Percentiles rank a stretch among this genome's conserved stretches.
These are phyloP conservation scores for Clarireedia monteithiana DNA, from an alignment of 2,329 filamentous ascomycete genomes.

Conservation along the genomic window DNA sequence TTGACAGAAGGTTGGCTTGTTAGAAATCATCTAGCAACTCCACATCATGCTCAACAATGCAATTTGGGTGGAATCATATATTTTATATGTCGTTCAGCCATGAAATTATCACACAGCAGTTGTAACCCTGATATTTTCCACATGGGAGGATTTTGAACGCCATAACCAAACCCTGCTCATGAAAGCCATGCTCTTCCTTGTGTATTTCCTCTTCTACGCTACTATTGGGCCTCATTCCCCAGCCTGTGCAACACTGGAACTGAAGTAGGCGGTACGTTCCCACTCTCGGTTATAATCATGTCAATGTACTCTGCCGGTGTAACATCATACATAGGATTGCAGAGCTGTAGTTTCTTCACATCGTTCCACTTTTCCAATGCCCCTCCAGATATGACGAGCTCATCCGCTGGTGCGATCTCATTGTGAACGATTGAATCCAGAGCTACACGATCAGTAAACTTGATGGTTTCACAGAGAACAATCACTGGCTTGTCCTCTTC, in stretches of 20 bases:
- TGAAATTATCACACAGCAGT: slow-evolving; percentile 16
- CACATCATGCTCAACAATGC: background rate
- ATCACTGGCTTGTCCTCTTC: slow-evolving; percentile 72
- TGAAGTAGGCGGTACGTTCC: slow-evolving; percentile 75
- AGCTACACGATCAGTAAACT: slow-evolving; percentile 84
- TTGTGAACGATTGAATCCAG: slow-evolving; percentile 92
- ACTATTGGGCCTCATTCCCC: slow-evolving; percentile 33
- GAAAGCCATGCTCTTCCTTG: background rate
- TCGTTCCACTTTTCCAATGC: slow-evolving; percentile 47
- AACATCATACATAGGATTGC: slow-evolving; percentile 83
- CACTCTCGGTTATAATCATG: slow-evolving; percentile 86
- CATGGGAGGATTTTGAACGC: background rate
- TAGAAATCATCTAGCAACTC: background rate
- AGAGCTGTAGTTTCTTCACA: slow-evolving; percentile 51
- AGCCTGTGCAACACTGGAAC: slow-evolving; percentile 67
- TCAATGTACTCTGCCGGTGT: slow-evolving; percentile 82
- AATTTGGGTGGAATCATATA: background rate
- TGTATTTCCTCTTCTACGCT: background rate
- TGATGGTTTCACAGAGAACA: slow-evolving; percentile 89
- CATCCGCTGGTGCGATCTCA: slow-evolving; percentile 73
- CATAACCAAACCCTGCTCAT: background rate
- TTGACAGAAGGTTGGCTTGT: too few species aligned
- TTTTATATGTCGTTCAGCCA: background rate
- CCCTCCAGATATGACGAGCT: slow-evolving; percentile 39
- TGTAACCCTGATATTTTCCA: slow-evolving; percentile 2